Percentiles rank a stretch among this genome's conserved stretches.
Evolutionary conservation across 345 rosid genomes (phyloP).

Genomic region (Eucalyptus cloeziana): DNA sequence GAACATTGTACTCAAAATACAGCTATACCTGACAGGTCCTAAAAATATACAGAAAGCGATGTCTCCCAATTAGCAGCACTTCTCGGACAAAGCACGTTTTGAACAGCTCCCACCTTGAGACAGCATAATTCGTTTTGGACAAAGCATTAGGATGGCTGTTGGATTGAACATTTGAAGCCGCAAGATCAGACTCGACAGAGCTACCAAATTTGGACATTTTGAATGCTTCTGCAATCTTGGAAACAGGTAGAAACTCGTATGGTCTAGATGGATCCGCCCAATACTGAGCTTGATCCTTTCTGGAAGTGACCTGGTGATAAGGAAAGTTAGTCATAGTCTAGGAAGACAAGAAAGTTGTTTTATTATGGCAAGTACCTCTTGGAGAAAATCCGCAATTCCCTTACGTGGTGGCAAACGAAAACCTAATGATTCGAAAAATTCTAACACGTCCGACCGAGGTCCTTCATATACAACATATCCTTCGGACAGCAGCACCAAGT

Average conservation of each 20-base stretch:
- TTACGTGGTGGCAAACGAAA: slow-evolving; percentile 72
- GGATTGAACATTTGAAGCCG: slow-evolving; percentile 39
- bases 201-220: slow-evolving; percentile 47
- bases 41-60: slow-evolving; percentile 64
- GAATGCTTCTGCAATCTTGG: slow-evolving; percentile 70
- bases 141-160: slow-evolving; percentile 43
- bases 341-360: background rate
- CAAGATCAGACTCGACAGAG: slow-evolving; percentile 31
- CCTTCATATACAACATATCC: slow-evolving; percentile 85
- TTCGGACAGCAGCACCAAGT: slow-evolving; percentile 69
- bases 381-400: slow-evolving; percentile 94
- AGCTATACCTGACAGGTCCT: slow-evolving; percentile 67
- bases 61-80: slow-evolving; percentile 49
- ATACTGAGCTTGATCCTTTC: slow-evolving; percentile 92
- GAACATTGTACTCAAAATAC: background rate
- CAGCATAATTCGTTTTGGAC: slow-evolving; percentile 55
- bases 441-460: slow-evolving; percentile 57
- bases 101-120: slow-evolving; percentile 65
- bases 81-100: slow-evolving; percentile 62
- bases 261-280: slow-evolving; percentile 84
- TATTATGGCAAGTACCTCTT: slow-evolving; percentile 45
- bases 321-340: background rate
- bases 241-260: slow-evolving; percentile 42
- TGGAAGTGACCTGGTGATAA: slow-evolving; percentile 67
- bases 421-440: slow-evolving; percentile 83